Conservation (phyloP, 2,329 filamentous ascomycete species). For the Fusarium keratoplasticum region DNA sequence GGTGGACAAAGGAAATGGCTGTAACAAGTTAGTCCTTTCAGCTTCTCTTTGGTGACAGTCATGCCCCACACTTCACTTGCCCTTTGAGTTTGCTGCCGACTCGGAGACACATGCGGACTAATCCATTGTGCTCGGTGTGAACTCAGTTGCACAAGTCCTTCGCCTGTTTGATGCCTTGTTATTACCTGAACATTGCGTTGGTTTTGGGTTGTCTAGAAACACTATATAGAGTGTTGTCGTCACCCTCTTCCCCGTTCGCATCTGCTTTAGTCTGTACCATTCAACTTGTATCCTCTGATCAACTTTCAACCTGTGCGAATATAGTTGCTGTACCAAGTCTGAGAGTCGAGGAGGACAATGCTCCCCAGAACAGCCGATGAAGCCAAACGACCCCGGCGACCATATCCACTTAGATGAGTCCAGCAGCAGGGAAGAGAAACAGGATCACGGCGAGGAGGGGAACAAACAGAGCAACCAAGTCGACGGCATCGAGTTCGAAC, state of each 20-base stretch:
- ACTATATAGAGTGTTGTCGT: neutral
- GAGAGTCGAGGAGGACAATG: neutral
- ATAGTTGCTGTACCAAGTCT: neutral
- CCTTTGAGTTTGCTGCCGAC: neutral
- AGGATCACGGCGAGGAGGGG: neutral
- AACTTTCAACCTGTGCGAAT: neutral
- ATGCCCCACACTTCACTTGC: neutral
- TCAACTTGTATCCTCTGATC: neutral
- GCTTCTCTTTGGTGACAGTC: neutral
- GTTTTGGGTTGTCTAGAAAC: neutral
- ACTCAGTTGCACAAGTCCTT: fast-evolving
- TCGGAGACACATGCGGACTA: neutral
- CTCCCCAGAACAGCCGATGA: neutral
- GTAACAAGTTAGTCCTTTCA: neutral
- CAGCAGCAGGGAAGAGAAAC: neutral
- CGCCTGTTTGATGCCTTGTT: neutral
- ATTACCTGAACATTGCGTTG: neutral
- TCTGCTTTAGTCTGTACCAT: neutral
- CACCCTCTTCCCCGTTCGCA: neutral
- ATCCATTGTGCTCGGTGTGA: neutral
- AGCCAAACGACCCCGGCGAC: neutral
- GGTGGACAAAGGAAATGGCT: neutral
- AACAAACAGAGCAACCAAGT: neutral
- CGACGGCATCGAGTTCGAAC: neutral
- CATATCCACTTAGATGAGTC: neutral